These are phyloP conservation scores for Globisporangium cederbergense DNA, from an alignment of 352 stramenopile genomes.

Conservation along the genomic window DNA sequence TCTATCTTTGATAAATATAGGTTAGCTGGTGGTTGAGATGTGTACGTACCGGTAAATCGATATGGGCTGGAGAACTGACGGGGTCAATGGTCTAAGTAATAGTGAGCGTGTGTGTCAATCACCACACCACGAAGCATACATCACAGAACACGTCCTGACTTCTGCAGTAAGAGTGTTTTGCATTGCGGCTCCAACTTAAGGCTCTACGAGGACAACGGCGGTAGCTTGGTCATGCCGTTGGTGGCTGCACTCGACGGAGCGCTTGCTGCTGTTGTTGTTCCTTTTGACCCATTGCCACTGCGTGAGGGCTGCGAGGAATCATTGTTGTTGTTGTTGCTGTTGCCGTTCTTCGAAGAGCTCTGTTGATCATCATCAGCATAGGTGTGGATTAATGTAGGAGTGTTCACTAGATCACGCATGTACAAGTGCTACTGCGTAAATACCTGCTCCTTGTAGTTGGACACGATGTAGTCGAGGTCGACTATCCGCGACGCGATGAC, in stretches of 20 bases:
- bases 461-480: slow-evolving; percentile 84
- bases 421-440: background rate
- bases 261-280: background rate
- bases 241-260: background rate
- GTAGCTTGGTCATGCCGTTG: slow-evolving; percentile 8
- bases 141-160: background rate
- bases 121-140: too few species aligned
- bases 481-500: slow-evolving; percentile 77
- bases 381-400: background rate
- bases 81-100: too few species aligned
- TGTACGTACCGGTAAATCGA: too few species aligned
- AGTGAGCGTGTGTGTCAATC: too few species aligned
- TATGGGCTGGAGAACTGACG: too few species aligned
- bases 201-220: slow-evolving; percentile 12
- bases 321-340: background rate
- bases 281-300: background rate
- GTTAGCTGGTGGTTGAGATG: too few species aligned
- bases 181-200: background rate
- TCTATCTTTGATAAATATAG: too few species aligned
- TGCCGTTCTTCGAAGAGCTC: slow-evolving; percentile 10
- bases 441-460: slow-evolving; percentile 66
- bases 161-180: background rate
- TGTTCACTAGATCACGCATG: background rate
- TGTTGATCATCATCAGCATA: background rate
- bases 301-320: background rate